A percentile compares a stretch with the other conserved stretches of the same genome.
Conservation (phyloP, 176 grass and related monocot genomes). For the Chrysopogon serrulatus region DNA sequence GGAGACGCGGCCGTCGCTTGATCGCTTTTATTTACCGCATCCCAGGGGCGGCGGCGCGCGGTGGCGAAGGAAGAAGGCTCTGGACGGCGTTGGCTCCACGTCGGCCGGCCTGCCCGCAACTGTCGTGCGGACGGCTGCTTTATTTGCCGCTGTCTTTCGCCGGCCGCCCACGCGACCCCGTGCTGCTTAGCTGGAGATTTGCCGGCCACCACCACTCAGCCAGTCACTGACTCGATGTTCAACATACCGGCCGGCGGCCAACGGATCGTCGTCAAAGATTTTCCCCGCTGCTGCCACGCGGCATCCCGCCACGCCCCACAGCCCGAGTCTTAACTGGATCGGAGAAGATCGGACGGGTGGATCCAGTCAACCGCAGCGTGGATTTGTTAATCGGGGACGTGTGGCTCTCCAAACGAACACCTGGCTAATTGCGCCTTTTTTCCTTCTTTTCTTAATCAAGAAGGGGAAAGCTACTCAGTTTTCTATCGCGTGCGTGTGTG, state of each 20-base stretch:
- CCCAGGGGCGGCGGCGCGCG: background rate
- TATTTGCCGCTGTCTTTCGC: background rate
- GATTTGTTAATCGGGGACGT: background rate
- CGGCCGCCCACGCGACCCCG: background rate
- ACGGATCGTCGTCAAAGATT: slow-evolving; percentile 1
- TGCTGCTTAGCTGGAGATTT: background rate
- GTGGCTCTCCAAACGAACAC: background rate
- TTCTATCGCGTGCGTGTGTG: background rate
- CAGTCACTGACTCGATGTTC: background rate
- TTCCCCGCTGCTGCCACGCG: background rate
- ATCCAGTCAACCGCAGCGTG: background rate
- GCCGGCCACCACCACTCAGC: background rate
- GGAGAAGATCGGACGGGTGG: background rate
- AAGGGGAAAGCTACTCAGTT: background rate
- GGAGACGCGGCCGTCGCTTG: background rate
- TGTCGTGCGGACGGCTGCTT: background rate
- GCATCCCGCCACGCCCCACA: background rate
- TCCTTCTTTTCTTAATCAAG: background rate
- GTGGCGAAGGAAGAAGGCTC: background rate
- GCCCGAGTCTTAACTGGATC: background rate
- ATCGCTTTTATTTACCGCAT: background rate
- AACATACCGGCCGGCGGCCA: background rate
- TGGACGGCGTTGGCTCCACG: slow-evolving; percentile 21
- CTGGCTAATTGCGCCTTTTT: background rate
- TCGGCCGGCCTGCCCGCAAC: background rate